These are phyloP conservation scores for Luffa acutangula DNA, from an alignment of 306 rosid species.

Conservation along the genomic window DNA sequence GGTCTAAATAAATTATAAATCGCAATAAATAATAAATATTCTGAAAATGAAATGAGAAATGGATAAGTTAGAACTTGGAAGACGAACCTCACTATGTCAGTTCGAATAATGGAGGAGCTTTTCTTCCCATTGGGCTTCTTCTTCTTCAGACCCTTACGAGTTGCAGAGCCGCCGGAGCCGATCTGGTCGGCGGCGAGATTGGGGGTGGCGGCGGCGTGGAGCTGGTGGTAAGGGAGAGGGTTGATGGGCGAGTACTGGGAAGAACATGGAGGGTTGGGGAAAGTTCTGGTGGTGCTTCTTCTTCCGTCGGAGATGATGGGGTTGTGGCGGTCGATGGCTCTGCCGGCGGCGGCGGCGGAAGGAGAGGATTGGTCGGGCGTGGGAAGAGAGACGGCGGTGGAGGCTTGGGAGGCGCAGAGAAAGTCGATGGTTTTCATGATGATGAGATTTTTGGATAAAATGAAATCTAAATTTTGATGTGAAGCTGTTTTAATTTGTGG, in stretches of 20 bases:
- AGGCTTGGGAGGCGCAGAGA: slow-evolving; percentile 86
- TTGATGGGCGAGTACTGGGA: slow-evolving; percentile 29
- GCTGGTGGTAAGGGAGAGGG: slow-evolving; percentile 30
- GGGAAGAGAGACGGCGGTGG: slow-evolving; percentile 72
- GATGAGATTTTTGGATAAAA: slow-evolving; percentile 19
- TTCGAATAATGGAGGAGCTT: slow-evolving; percentile 10
- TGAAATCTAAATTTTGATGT: not conserved
- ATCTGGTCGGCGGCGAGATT: slow-evolving; percentile 18
- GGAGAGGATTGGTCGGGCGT: slow-evolving; percentile 48
- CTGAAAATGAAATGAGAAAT: not conserved
- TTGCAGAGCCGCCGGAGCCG: slow-evolving; percentile 12
- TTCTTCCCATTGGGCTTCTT: slow-evolving; percentile 7
- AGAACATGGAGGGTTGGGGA: slow-evolving; percentile 25
- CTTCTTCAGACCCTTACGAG: slow-evolving; percentile 6
- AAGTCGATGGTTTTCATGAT: slow-evolving; percentile 59
- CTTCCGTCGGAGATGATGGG: slow-evolving; percentile 63
- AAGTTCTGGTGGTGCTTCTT: slow-evolving; percentile 8
- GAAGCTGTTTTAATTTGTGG: not conserved
- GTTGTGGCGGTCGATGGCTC: slow-evolving; percentile 84
- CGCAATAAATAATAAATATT: not conserved
- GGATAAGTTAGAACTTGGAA: not conserved
- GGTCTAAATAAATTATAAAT: not conserved
- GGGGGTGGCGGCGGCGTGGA: slow-evolving; percentile 1
- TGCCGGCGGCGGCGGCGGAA: slow-evolving; percentile 51
- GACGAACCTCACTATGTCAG: slow-evolving; percentile 10